Percentiles rank a stretch among this genome's conserved stretches.
Evolutionary conservation across 768 basidiomycete genomes (phyloP).

Genomic region (Mrakia gelida): DNA sequence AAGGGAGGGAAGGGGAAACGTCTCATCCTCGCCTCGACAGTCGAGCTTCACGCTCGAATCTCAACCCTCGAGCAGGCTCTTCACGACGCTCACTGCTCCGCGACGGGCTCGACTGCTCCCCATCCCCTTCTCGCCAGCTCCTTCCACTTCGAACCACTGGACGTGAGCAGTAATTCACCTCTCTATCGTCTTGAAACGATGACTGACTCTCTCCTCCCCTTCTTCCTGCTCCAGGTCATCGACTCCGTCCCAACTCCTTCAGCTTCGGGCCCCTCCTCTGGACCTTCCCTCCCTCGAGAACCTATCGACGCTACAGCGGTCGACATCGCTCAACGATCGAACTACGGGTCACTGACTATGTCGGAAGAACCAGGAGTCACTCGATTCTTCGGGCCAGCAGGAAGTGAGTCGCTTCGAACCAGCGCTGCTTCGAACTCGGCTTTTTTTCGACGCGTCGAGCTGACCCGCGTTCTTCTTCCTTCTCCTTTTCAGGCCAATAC

Average conservation of each 20-base stretch:
- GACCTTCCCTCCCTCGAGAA: background rate
- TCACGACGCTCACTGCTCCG: conserved; percentile 4
- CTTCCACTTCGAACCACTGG: conserved; percentile 30
- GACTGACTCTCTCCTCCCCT: no score
- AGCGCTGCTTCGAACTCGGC: no score
- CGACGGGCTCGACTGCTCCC: background rate
- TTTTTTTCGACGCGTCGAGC: background rate
- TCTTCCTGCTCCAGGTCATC: background rate
- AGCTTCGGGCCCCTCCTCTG: background rate
- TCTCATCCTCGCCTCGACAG: conserved; percentile 28
- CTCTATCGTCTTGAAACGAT: no score
- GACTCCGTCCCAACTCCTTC: background rate
- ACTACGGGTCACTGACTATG: conserved; percentile 6
- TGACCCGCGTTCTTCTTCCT: background rate
- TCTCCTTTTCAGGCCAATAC: background rate
- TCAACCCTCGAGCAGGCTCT: conserved; percentile 25
- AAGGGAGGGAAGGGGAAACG: conserved; percentile 33
- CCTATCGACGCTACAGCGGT: background rate
- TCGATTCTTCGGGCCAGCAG: conserved; percentile 1
- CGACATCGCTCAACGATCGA: background rate
- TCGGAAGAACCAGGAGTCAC: conserved; percentile 9
- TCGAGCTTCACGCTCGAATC: conserved; percentile 26
- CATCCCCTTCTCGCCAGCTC: conserved; percentile 28
- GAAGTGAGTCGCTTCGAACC: conserved; percentile 7
- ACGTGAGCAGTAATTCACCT: background rate